Conservation (phyloP, 2,329 filamentous ascomycete species). For the Aspergillus tamarii region DNA sequence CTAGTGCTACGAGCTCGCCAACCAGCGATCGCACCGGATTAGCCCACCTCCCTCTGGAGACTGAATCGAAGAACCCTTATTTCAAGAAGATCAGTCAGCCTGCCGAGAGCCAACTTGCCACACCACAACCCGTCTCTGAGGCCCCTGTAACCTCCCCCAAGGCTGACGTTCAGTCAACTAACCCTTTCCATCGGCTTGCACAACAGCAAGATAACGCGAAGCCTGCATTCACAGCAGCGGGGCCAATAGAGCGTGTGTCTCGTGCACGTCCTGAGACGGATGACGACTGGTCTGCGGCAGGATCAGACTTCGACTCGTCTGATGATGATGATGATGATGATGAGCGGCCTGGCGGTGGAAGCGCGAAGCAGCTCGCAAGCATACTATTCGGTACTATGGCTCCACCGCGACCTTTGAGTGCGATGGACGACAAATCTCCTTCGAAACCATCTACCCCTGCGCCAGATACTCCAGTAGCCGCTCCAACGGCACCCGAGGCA, state of each 20-base stretch:
- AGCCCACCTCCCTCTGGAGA: slow-evolving; percentile 61
- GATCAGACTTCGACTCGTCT: slow-evolving; percentile 74
- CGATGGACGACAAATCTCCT: slow-evolving; percentile 70
- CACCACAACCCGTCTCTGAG: slow-evolving; percentile 50
- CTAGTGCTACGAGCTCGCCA: slow-evolving; percentile 54
- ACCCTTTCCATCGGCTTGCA: slow-evolving; percentile 90
- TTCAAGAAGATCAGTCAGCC: slow-evolving; percentile 83
- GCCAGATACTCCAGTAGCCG: slow-evolving; percentile 41
- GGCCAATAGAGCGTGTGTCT: slow-evolving; percentile 52
- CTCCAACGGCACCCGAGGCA: slow-evolving; percentile 37
- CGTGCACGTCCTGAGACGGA: slow-evolving; percentile 62
- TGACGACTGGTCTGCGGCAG: slow-evolving; percentile 81
- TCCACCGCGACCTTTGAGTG: slow-evolving; percentile 83
- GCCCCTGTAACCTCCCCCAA: slow-evolving; percentile 41
- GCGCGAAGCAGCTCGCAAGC: slow-evolving; percentile 87
- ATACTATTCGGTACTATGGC: slow-evolving; percentile 97
- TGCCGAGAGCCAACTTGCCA: slow-evolving; percentile 54
- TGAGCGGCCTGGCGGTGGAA: slow-evolving; percentile 76
- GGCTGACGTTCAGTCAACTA: slow-evolving; percentile 71
- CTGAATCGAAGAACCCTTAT: slow-evolving; percentile 92
- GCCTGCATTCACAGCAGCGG: slow-evolving; percentile 55
- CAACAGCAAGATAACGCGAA: slow-evolving; percentile 61
- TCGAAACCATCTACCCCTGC: slow-evolving; percentile 51
- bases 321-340: slow-evolving; percentile 80
- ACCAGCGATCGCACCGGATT: slow-evolving; percentile 54